Evolutionary conservation across 495 filamentous ascomycete genomes (phyloP).

Genomic region (Penicillium angulare): DNA sequence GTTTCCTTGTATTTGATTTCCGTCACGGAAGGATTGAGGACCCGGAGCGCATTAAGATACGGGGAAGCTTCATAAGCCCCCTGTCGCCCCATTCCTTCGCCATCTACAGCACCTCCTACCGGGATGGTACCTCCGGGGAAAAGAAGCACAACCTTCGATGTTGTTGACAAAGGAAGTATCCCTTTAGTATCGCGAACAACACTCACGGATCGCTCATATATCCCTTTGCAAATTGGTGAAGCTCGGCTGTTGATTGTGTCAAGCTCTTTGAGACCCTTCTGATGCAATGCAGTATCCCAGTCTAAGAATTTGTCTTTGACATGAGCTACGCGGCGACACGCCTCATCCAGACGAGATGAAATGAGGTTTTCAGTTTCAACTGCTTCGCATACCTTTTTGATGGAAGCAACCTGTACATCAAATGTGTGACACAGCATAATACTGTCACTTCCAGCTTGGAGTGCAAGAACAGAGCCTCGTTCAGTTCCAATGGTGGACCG

Average conservation of each 20-base stretch:
- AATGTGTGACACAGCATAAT: slow-evolving; percentile 53
- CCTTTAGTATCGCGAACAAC: slow-evolving; percentile 35
- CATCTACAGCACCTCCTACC: slow-evolving; percentile 46
- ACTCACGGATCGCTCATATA: slow-evolving; percentile 42
- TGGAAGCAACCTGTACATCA: slow-evolving; percentile 42
- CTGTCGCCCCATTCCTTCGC: slow-evolving; percentile 37
- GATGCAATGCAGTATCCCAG: slow-evolving; percentile 26
- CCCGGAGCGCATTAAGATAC: slow-evolving; percentile 36
- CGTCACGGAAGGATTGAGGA: slow-evolving; percentile 18
- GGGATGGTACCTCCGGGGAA: slow-evolving; percentile 42
- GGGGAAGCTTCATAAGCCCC: slow-evolving; percentile 30
- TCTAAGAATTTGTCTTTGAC: slow-evolving; percentile 37
- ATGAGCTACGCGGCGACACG: slow-evolving; percentile 32
- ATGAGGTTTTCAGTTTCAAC: slow-evolving; percentile 36
- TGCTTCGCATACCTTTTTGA: slow-evolving; percentile 40
- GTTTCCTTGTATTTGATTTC: slow-evolving; percentile 35
- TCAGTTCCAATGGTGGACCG: slow-evolving; percentile 46
- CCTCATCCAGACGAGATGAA: slow-evolving; percentile 31
- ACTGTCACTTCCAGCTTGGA: slow-evolving; percentile 50
- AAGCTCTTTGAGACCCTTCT: slow-evolving; percentile 15
- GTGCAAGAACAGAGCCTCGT: slow-evolving; percentile 43
- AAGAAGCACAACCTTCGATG: slow-evolving; percentile 38
- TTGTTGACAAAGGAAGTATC: slow-evolving; percentile 34
- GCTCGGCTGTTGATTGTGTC: slow-evolving; percentile 22
- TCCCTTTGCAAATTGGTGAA: slow-evolving; percentile 25